Evolutionary conservation across 805 yeast species (phyloP).

Genomic region (Nakazawaea holstii): DNA sequence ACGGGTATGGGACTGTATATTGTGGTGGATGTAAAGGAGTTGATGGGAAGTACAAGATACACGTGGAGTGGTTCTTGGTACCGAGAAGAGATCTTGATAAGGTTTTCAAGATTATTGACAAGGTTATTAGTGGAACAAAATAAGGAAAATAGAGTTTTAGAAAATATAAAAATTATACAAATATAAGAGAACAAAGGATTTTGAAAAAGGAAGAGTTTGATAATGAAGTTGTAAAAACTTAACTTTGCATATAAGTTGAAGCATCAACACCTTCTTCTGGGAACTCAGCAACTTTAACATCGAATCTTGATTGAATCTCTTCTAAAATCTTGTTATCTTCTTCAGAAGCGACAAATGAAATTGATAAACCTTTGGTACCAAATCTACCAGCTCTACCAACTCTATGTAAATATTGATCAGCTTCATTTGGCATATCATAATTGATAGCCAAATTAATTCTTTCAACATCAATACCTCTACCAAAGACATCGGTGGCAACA

Average conservation of each 20-base stretch:
- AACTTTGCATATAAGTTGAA: slow-evolving; percentile 95
- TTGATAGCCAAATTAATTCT: slow-evolving; percentile 97
- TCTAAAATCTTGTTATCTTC: slow-evolving; percentile 87
- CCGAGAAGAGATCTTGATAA: slow-evolving; percentile 33
- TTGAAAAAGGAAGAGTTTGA: neutral
- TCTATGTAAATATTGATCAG: slow-evolving; percentile 97
- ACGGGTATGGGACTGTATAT: slow-evolving; percentile 42
- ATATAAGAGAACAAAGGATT: neutral
- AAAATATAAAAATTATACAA: neutral
- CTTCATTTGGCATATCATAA: slow-evolving; percentile 93
- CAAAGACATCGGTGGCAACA: slow-evolving; percentile 97
- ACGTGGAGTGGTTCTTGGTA: slow-evolving; percentile 53
- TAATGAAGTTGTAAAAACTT: slow-evolving; percentile 14
- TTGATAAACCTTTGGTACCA: slow-evolving; percentile 97
- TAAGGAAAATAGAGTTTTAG: neutral
- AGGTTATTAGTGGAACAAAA: slow-evolving; percentile 6
- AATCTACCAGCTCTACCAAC: slow-evolving; percentile 99
- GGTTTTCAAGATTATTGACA: slow-evolving; percentile 30
- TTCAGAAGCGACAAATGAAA: slow-evolving; percentile 80
- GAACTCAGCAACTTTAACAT: slow-evolving; percentile 89
- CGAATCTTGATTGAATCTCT: slow-evolving; percentile 95
- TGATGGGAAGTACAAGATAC: slow-evolving; percentile 24
- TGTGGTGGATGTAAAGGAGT: slow-evolving; percentile 38
- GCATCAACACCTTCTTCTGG: slow-evolving; percentile 99
- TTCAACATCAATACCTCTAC: slow-evolving; percentile 99